These are phyloP conservation scores for Xylaria sp. DNA, from an alignment of 2,329 filamentous ascomycete genomes.

Conservation along the genomic window DNA sequence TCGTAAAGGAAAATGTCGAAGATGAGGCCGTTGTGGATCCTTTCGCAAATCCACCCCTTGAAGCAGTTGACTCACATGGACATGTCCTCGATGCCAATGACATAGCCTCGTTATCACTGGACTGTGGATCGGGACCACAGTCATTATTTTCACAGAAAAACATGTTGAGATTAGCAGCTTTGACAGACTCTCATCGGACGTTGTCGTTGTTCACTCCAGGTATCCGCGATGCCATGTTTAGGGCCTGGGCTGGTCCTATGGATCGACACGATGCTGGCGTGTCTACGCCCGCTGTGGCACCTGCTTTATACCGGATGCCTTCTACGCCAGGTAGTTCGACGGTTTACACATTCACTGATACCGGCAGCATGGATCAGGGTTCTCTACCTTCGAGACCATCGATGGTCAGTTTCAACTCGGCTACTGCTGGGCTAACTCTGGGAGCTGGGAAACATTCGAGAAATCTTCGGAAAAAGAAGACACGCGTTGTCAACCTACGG, in stretches of 20 bases:
- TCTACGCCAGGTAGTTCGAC: conserved; percentile 70
- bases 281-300: conserved; percentile 61
- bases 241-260: conserved; percentile 86
- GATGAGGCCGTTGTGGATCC: conserved; percentile 78
- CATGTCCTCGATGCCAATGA: conserved; percentile 80
- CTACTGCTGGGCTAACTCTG: conserved; percentile 70
- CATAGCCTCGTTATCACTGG: conserved; percentile 80
- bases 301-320: conserved; percentile 70
- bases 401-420: conserved; percentile 70
- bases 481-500: conserved; percentile 83
- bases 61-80: conserved; percentile 83
- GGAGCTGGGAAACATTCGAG: conserved; percentile 69
- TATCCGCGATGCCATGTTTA: conserved; percentile 90
- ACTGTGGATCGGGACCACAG: conserved; percentile 83
- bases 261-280: conserved; percentile 72
- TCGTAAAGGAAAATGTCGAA: conserved; percentile 59
- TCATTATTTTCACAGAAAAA: conserved; percentile 97
- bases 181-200: conserved; percentile 90
- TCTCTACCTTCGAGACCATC: conserved; percentile 76
- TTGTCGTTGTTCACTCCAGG: conserved; percentile 90
- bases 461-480: conserved; percentile 81
- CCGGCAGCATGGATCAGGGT: conserved; percentile 71
- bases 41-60: conserved; percentile 81
- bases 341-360: conserved; percentile 80
- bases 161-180: conserved; percentile 79